Percentiles rank a stretch among this genome's conserved stretches.
Evolutionary conservation across 2,329 filamentous ascomycete species (phyloP).

Genomic region (Verticillium nonalfalfae): DNA sequence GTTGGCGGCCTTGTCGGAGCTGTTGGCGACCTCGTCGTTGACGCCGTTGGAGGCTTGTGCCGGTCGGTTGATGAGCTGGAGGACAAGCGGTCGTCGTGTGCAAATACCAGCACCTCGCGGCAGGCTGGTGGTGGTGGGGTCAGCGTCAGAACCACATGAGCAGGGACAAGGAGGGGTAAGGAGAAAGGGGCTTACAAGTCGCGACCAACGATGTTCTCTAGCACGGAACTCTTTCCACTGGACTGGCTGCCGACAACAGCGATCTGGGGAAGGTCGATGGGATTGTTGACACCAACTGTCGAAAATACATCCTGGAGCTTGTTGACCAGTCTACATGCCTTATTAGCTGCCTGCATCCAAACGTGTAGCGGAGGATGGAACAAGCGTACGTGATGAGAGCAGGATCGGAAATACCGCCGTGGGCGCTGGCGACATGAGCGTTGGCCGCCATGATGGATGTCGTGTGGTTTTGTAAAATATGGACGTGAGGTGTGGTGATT

Average conservation of each 20-base stretch:
- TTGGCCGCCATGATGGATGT: constrained; percentile 1
- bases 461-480: constrained; percentile 1
- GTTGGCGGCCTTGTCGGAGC: constrained; percentile 82
- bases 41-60: constrained; percentile 66
- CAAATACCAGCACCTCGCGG: constrained; percentile 97
- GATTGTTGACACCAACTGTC: constrained; percentile 97
- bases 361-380: not conserved
- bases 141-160: constrained; percentile 7
- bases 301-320: constrained; percentile 99
- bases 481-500: not conserved
- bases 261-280: constrained; percentile 97
- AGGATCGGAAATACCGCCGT: constrained; percentile 58
- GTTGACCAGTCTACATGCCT: constrained; percentile 71
- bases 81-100: constrained; percentile 88
- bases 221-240: constrained; percentile 96
- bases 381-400: constrained; percentile 55
- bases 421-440: not conserved
- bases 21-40: constrained; percentile 56
- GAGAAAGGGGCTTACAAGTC: constrained; percentile 72
- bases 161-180: constrained; percentile 1
- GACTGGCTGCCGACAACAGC: constrained; percentile 98
- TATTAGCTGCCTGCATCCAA: constrained; percentile 17
- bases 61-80: constrained; percentile 93
- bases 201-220: constrained; percentile 97
- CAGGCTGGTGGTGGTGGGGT: constrained; percentile 52